These are phyloP conservation scores for Umbelopsis sp. DNA, from an alignment of 192 early-diverging fungal genomes.

Conservation along the genomic window DNA sequence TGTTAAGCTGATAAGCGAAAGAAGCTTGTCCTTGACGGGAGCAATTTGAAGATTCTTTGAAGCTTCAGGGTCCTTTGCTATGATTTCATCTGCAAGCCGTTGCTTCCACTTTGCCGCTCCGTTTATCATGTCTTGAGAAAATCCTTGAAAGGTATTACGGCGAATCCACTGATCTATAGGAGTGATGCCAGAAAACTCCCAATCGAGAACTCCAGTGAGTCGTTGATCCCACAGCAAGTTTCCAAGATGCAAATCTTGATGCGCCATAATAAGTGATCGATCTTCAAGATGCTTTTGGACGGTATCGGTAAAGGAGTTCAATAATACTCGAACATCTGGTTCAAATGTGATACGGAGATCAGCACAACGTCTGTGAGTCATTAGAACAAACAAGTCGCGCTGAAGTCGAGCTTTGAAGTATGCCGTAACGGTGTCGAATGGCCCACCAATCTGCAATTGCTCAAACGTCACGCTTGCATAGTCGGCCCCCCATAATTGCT, in stretches of 20 bases:
- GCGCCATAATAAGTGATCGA: not conserved
- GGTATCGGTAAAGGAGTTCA: not conserved
- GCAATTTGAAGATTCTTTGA: not conserved
- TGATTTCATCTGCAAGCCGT: not conserved
- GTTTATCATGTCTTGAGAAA: not conserved
- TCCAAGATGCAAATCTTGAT: conserved; percentile 6
- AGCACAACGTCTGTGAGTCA: not conserved
- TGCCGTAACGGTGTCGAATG: not conserved
- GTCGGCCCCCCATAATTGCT: not conserved
- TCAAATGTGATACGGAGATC: not conserved
- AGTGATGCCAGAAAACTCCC: conserved; percentile 5
- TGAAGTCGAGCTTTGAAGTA: not conserved
- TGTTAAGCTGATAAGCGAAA: not conserved
- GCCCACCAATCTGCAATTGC: not conserved
- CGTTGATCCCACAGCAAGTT: not conserved
- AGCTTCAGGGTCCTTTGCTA: not conserved
- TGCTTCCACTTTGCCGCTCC: not conserved
- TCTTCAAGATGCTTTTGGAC: not conserved
- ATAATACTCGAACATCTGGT: not conserved
- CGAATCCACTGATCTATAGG: conserved; percentile 8
- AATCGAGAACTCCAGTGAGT: not conserved
- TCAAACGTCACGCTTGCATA: not conserved
- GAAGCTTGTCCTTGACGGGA: not conserved
- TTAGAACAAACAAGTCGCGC: not conserved
- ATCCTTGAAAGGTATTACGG: not conserved